Conservation (phyloP, 1,284 basidiomycete species). For the Exobasidium cylindrosporum region DNA sequence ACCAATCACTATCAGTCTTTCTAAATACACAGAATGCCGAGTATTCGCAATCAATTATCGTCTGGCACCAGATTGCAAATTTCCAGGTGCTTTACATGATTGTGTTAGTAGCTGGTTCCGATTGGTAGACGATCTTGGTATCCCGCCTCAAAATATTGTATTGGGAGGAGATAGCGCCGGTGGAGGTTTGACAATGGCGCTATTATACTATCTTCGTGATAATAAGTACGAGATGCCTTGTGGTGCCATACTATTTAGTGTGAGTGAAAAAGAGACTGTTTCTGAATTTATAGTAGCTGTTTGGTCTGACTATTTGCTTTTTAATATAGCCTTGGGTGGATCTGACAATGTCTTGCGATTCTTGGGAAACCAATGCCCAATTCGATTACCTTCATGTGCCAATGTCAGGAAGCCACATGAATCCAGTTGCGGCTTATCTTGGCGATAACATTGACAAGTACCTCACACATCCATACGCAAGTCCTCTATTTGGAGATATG, state of each 20-base stretch:
- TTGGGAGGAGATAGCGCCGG: constrained; percentile 86
- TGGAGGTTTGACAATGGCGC: constrained; percentile 78
- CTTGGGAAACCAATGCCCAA: constrained; percentile 87
- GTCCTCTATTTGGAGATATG: constrained; percentile 83
- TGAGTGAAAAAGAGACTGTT: constrained; percentile 2
- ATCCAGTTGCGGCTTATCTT: constrained; percentile 88
- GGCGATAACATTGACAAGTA: constrained; percentile 78
- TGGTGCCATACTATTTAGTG: constrained; percentile 53
- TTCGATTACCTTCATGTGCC: constrained; percentile 58
- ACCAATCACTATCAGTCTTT: constrained; percentile 83
- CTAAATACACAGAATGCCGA: constrained; percentile 83
- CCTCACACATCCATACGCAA: constrained; percentile 91
- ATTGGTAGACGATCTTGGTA: constrained; percentile 80
- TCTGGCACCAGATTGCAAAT: constrained; percentile 86
- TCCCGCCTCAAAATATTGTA: constrained; percentile 68
- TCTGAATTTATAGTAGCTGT: background rate
- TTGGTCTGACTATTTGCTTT: no score
- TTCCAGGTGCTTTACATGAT: constrained; percentile 91
- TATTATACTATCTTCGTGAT: constrained; percentile 77
- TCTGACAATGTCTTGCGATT: constrained; percentile 91
- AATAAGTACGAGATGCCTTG: constrained; percentile 50
- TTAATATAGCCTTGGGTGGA: constrained; percentile 59
- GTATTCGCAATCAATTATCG: constrained; percentile 98
- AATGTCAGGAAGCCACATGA: constrained; percentile 75
- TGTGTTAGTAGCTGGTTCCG: constrained; percentile 82